phyloP scores from a whole-genome alignment of 495 filamentous ascomycete species.

The Hypoxylon fuscum region DNA sequence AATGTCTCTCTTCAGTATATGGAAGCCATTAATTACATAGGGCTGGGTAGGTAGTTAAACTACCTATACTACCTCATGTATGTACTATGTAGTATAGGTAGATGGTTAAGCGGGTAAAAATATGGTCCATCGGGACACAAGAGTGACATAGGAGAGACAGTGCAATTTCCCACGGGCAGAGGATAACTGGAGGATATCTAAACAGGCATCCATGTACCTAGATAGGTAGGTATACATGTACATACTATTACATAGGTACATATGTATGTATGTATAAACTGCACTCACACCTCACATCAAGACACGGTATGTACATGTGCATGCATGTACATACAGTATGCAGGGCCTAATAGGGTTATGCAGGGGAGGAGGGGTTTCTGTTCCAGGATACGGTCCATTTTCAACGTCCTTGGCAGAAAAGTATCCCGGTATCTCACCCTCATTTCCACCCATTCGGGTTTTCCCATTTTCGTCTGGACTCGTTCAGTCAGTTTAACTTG shows the following conservation, averaged over 20 bases:
- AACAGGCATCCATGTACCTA: no score
- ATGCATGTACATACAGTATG: conserved; percentile 8
- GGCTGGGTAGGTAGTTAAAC: no score
- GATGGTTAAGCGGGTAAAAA: no score
- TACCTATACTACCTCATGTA: no score
- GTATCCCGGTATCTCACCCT: conserved; percentile 31
- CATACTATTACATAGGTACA: conserved; percentile 1
- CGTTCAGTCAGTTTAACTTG: conserved; percentile 18
- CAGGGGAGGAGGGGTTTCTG: conserved; percentile 30
- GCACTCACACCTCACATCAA: no score
- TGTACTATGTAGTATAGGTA: no score
- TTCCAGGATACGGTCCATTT: conserved; percentile 13
- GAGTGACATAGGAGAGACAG: conserved; percentile 32
- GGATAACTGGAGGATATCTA: conserved; percentile 6
- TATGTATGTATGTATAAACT: no score
- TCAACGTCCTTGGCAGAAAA: conserved; percentile 18
- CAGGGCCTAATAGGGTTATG: conserved; percentile 14
- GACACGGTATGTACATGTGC: background rate
- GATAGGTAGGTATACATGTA: no score
- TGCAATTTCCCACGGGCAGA: conserved; percentile 27
- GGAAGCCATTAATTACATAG: no score
- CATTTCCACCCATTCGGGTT: conserved; percentile 36
- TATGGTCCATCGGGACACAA: conserved; percentile 2
- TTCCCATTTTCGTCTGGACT: conserved; percentile 29
- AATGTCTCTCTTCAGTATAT: no score